These are phyloP conservation scores for Helianthus annuus DNA, from an alignment of 129 eudicot genomes.

Conservation along the genomic window HanXRQr2.0-SUNRISE NC_035434.2:147645713-147646212, in stretches of 20 bases:
- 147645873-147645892: constrained; percentile 78
- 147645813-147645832: constrained; percentile 9
- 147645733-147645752: constrained; percentile 23
- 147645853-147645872: constrained; percentile 48
- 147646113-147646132: constrained; percentile 5
- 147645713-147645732: constrained; percentile 23
- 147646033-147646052: constrained; percentile 81
- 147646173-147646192: constrained; percentile 92
- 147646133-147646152: constrained; percentile 6
- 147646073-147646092: not conserved
- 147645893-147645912: constrained; percentile 89
- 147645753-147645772: too few relatives aligned
- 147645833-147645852: constrained; percentile 37
- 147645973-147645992: constrained; percentile 96
- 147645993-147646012: constrained; percentile 92
- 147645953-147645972: constrained; percentile 88
- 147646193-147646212: constrained; percentile 98
- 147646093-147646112: not conserved
- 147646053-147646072: constrained; percentile 62
- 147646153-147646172: constrained; percentile 28
- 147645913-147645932: constrained; percentile 86
- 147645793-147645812: not conserved
- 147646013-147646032: constrained; percentile 73
- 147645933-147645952: constrained; percentile 86
- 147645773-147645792: constrained; percentile 26